phyloP scores from a whole-genome alignment of 371 early-diverging fungal species.

The Mucor mucedo region DNA sequence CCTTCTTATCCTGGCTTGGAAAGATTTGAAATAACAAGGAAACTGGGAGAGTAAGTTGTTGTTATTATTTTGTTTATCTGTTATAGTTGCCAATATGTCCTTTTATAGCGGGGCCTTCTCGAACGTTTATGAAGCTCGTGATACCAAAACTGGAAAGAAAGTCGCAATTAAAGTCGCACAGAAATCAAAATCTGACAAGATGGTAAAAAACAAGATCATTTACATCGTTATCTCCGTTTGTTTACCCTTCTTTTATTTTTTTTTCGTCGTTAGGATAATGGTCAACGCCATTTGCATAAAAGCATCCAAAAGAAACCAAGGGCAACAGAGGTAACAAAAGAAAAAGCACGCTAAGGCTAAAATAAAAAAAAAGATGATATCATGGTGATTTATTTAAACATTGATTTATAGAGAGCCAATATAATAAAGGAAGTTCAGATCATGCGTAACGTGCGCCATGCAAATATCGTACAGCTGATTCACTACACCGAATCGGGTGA shows the following conservation, averaged over 20 bases:
- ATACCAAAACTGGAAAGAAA: conserved; percentile 53
- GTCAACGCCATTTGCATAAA: conserved; percentile 32
- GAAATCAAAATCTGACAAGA: conserved; percentile 58
- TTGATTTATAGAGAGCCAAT: conserved; percentile 60
- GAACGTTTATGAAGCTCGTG: conserved; percentile 74
- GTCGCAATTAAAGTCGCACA: conserved; percentile 82
- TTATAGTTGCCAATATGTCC: not conserved
- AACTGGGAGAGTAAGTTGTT: conserved; percentile 68
- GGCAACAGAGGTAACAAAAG: conserved; percentile 35
- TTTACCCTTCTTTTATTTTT: too few species aligned
- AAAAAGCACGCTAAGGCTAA: not conserved
- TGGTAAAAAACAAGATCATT: conserved; percentile 59
- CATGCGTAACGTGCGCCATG: conserved; percentile 77
- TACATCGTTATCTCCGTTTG: conserved; percentile 28
- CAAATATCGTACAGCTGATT: conserved; percentile 74
- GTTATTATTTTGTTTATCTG: not conserved
- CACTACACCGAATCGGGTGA: conserved; percentile 61
- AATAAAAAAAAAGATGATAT: conserved; percentile 21
- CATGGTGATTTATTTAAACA: conserved; percentile 11
- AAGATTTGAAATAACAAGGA: conserved; percentile 48
- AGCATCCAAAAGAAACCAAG: conserved; percentile 34
- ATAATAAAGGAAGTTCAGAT: conserved; percentile 85
- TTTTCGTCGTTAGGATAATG: conserved; percentile 20
- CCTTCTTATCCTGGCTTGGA: conserved; percentile 59
- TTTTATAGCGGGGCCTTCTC: conserved; percentile 79